Evolutionary conservation across 768 basidiomycete genomes (phyloP), one percentile per base, ranked within the genome.

Genomic region (Calocybe gangraenosa): DNA sequence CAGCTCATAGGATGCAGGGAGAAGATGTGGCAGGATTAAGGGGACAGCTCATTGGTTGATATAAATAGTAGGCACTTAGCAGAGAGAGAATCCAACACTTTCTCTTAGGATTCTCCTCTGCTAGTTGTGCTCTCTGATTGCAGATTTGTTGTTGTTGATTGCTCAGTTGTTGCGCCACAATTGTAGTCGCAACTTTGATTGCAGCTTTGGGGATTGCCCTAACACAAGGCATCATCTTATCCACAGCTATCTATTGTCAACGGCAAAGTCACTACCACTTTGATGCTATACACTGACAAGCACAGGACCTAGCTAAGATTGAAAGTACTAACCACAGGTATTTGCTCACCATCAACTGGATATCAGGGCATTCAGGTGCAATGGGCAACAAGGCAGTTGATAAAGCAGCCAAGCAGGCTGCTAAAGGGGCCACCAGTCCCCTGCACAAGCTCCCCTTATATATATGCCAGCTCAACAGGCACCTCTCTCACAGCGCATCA

Each of bases 191-290:
- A n/a, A n/a, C n/a, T n/a, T n/a, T n/a, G n/a, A n/a, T n/a, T n/a
- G n/a, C n/a, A n/a, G n/a, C n/a, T n/a, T n/a, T n/a, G n/a, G n/a
- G n/a, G n/a, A n/a, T n/a, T n/a, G n/a, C n/a, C n/a, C n/a, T n/a
- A n/a, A n/a, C n/a, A n/a, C n/a, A n/a, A n/a, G 42, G 33, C 1
- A 20, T 44, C 13, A 44, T 44, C 36, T 22, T 15, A 18, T 35
- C 34, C 4, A 35, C 34, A 18, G 42, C 42, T 2, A 25, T 44
- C 3, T 22, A 7, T 11, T 2, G 15, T 2, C 42, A 44, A 44
- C 13, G 35, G 3, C 22, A 25, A 22, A 37, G 43, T 18, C 43
- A 44, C 3, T 44, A 44, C 43, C 43, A 37, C 35, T 37, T 44
- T 15, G 35, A 44, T n/a, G 43, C 23, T 4, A 37, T 37, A 10